Evolutionary conservation across 1,139 yeast genomes (phyloP), one percentile per base, ranked within the genome.

Genomic region (Blastobotrys aristatus): DNA sequence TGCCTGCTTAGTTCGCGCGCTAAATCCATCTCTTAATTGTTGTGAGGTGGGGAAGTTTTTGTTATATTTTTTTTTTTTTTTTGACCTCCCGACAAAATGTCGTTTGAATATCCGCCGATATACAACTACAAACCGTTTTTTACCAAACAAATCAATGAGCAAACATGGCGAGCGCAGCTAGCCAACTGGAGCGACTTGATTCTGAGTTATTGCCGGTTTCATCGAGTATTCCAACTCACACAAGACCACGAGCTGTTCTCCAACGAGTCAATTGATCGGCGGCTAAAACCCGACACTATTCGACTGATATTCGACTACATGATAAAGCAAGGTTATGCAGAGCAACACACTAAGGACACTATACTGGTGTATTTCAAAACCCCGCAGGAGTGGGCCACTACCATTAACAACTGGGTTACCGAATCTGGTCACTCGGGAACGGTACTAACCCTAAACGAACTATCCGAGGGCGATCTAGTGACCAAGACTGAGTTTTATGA

Each of bases 101-200:
- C 27, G 34, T 57, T 53, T 47, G 53, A 53, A 47, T 82, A 80
- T 59, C 96, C 96, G 6, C 72, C 80, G 44, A 85, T 90, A 36
- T 87, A 88, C 65, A 72, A 82, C 37, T 92, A 88, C 65, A 97
- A 97, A 6, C 98, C 98, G 0, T 78, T 92, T 57, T 92, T 83
- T 68, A 92, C 97, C 4, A 74, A 80, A 51, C 98, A 92, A 65
- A 89, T 94, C 32, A 92, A 92, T 59, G 76, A 80, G 40, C 80
- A 87, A 17, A 83, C 95, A 2, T 77, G 85, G 69, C 74, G 76
- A 33, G 82, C 88, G 20, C 98, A 92, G 60, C 63, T 76, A 22
- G 64, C 67, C 17, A 75, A 77, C 46, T 84, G 92, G 92, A 66
- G 67, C 11, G 68, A 74, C 51, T 72, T 74, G 62, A 74, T 75